phyloP scores from a whole-genome alignment of 306 rosid species.

The Quercus engelmannii region DNA sequence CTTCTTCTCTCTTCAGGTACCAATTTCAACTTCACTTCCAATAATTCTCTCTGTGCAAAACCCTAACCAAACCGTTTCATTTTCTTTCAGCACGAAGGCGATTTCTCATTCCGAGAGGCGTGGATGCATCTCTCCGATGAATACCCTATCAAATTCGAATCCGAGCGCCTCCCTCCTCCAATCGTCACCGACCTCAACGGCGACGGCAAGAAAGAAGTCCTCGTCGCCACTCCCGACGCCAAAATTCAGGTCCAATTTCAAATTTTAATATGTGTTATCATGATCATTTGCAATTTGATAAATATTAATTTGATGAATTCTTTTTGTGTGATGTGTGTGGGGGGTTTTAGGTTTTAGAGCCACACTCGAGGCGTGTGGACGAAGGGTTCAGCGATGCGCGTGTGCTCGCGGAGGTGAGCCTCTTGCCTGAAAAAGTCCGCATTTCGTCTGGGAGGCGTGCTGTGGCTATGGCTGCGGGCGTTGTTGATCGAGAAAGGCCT shows the following conservation, averaged over 20 bases:
- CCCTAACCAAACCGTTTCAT: conserved; percentile 10
- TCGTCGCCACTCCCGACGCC: conserved; percentile 92
- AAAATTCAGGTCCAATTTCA: conserved; percentile 67
- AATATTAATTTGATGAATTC: too few species aligned
- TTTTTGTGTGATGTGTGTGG: conserved; percentile 3
- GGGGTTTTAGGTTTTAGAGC: conserved; percentile 75
- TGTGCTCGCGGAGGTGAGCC: conserved; percentile 66
- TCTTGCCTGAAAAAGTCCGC: conserved; percentile 90
- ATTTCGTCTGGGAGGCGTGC: conserved; percentile 84
- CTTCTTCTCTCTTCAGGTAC: conserved; percentile 94
- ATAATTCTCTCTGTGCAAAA: background rate
- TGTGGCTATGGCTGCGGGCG: conserved; percentile 93
- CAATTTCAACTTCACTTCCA: background rate
- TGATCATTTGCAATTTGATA: too few species aligned
- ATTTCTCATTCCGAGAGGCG: conserved; percentile 85
- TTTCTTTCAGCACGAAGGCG: conserved; percentile 78
- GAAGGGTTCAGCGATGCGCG: conserved; percentile 92
- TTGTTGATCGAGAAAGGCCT: conserved; percentile 60
- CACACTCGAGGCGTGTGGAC: conserved; percentile 79
- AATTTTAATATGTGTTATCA: too few species aligned
- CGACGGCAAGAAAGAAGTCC: conserved; percentile 90
- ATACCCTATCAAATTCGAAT: conserved; percentile 88
- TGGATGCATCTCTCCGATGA: conserved; percentile 96
- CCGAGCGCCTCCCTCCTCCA: conserved; percentile 94
- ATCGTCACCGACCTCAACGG: conserved; percentile 92